These are phyloP conservation scores for Kluyveromyces sp. DNA, from an alignment of 1,139 yeast species.

Conservation along the genomic window DNA sequence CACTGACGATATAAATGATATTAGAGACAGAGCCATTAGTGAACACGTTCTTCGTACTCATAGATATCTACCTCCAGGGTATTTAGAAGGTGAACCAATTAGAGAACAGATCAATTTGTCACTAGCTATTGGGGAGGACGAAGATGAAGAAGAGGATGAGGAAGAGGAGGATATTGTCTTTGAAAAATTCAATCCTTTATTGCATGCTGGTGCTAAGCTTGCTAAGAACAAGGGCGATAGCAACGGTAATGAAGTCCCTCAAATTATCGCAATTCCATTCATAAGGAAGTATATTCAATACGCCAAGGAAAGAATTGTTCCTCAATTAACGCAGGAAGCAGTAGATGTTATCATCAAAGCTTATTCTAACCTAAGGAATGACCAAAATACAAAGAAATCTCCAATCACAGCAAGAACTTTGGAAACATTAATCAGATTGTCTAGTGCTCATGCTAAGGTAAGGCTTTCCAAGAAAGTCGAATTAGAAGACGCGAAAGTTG, in stretches of 20 bases:
- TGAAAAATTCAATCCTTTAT: conserved; percentile 74
- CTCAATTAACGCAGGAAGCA: conserved; percentile 72
- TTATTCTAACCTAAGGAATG: conserved; percentile 79
- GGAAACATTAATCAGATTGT: conserved; percentile 88
- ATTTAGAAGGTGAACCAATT: conserved; percentile 89
- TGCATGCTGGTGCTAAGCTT: conserved; percentile 67
- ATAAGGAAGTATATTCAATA: conserved; percentile 88
- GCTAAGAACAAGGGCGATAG: conserved; percentile 31
- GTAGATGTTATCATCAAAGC: conserved; percentile 73
- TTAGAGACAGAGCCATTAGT: conserved; percentile 76
- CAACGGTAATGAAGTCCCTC: conserved; percentile 41
- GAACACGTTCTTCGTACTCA: conserved; percentile 96
- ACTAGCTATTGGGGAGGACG: conserved; percentile 71
- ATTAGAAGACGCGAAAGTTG: conserved; percentile 73
- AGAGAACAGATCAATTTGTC: conserved; percentile 66
- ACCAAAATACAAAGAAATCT: conserved; percentile 72
- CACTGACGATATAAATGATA: conserved; percentile 87
- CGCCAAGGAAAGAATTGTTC: conserved; percentile 83
- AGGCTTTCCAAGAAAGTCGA: conserved; percentile 72
- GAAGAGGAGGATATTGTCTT: conserved; percentile 47
- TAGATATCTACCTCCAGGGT: conserved; percentile 80
- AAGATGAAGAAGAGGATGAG: conserved; percentile 27
- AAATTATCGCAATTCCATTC: conserved; percentile 74
- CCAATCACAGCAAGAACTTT: conserved; percentile 98
- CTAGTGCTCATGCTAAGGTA: conserved; percentile 96